Conservation (phyloP, 164 flowering plant genomes). For the Sedum album region DNA sequence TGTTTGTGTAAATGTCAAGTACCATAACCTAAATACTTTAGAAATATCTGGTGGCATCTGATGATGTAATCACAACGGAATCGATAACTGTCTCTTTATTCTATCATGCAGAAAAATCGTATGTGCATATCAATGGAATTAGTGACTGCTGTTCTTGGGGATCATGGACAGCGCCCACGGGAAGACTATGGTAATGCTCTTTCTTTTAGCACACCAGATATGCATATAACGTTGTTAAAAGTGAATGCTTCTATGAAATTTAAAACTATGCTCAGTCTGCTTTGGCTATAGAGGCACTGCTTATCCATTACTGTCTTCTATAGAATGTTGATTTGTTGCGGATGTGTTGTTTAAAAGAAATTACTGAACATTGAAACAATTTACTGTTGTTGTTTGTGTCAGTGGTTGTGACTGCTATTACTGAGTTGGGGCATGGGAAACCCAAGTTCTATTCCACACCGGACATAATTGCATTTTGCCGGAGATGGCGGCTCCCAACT, state of each 20-base stretch:
- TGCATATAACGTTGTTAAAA: too few species aligned
- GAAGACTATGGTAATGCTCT: slow-evolving; percentile 77
- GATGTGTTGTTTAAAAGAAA: background rate
- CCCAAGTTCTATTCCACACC: slow-evolving; percentile 94
- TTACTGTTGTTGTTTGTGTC: slow-evolving; percentile 7
- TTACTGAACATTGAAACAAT: background rate
- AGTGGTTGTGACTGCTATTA: slow-evolving; percentile 96
- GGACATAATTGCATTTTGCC: slow-evolving; percentile 81
- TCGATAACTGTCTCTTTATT: background rate
- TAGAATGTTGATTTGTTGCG: background rate
- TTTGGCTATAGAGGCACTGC: background rate
- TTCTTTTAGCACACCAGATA: background rate
- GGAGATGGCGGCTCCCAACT: slow-evolving; percentile 91
- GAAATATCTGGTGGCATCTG: background rate
- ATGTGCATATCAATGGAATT: slow-evolving; percentile 95
- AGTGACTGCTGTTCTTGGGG: slow-evolving; percentile 98
- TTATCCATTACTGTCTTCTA: background rate
- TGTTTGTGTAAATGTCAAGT: background rate
- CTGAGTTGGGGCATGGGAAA: slow-evolving; percentile 81
- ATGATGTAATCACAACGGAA: background rate
- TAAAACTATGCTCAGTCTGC: background rate
- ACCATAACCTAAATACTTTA: background rate
- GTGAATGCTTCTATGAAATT: background rate
- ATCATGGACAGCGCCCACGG: slow-evolving; percentile 91
- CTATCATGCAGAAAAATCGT: slow-evolving; percentile 40